Evolutionary conservation across 495 filamentous ascomycete species (phyloP).

Genomic region (Aspergillus heteromorphus): DNA sequence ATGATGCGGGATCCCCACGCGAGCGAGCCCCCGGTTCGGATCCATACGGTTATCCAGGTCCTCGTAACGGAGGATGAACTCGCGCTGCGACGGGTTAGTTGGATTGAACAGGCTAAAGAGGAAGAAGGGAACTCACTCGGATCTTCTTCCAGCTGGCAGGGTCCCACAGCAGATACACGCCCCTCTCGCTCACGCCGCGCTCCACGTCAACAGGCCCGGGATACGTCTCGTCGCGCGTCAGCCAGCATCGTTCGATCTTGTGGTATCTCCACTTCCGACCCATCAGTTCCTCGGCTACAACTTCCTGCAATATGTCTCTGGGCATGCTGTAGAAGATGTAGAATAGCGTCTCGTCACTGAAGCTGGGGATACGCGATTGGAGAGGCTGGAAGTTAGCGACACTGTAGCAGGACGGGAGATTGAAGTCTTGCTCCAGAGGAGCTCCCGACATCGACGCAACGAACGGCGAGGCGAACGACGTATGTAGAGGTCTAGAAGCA

Average conservation of each 20-base stretch:
- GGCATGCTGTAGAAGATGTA: conserved; percentile 94
- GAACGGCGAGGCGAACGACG: conserved; percentile 66
- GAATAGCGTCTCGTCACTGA: conserved; percentile 88
- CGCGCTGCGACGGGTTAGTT: conserved; percentile 46
- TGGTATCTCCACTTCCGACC: conserved; percentile 91
- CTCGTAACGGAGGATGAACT: conserved; percentile 74
- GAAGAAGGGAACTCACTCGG: conserved; percentile 52
- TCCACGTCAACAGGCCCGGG: conserved; percentile 58
- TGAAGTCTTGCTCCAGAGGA: conserved; percentile 72
- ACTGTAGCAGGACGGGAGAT: conserved; percentile 75
- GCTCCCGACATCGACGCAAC: conserved; percentile 59
- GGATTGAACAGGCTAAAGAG: background rate
- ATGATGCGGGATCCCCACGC: conserved; percentile 34
- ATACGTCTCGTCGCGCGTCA: conserved; percentile 76
- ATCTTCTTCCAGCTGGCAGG: conserved; percentile 78
- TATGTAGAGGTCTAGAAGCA: conserved; percentile 49
- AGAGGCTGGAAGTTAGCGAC: conserved; percentile 82
- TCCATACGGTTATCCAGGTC: conserved; percentile 61
- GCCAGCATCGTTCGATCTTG: conserved; percentile 81
- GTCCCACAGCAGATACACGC: conserved; percentile 87
- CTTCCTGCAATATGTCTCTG: conserved; percentile 74
- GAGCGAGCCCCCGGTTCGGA: conserved; percentile 30
- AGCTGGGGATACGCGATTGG: conserved; percentile 69
- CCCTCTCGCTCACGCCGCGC: conserved; percentile 67
- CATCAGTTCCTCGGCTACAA: conserved; percentile 75